Evolutionary conservation across 768 basidiomycete species (phyloP), one percentile per base, ranked within the genome.

Genomic region (Roridomyces roridus): DNA sequence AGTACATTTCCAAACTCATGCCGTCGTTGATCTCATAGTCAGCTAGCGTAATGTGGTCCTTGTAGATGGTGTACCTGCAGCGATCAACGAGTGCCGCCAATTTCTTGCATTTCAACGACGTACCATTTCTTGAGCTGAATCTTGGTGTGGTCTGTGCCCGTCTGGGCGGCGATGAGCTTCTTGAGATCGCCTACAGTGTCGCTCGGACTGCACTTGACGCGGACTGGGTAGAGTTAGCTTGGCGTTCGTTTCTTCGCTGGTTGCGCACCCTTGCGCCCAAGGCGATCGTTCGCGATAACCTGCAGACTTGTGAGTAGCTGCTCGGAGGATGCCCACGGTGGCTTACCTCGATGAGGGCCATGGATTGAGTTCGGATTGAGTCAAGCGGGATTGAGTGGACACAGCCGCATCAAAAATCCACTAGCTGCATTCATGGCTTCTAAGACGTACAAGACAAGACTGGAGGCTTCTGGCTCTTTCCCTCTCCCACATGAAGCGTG

Each of bases 121-220:
- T 63, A 93, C 97, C 96, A 98, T 83, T 98, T 98, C 88, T 97
- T 98, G 48, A 99, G 77, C 68, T 87, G 84, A 55, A 99, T 96
- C 84, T 96, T 98, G 29, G 72, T 75, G 5, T 76, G 67, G 67
- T 93, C 86, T 15, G 96, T 97, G 50, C 97, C 97, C 0, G 85
- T 97, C 73, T 99, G 97, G 0, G 95, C 96, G 2, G 90, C 96
- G 64, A 99, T 98, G 57, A 99, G 87, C 72, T 90, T 91, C 83
- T 98, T 98, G 60, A 99, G 80, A 70, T 98, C 96, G 37, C 96
- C 96, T 31, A 99, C 93, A 1, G 97, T 98, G 70, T 99, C 97
- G 14, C 96, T 88, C 5, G 93, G 85, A 72, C 88, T 89, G 78
- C 96, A 97, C 74, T 98, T 97, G 68, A 98, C 94, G 62, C 93